Base-by-base conservation (phyloP, 148 eudicot genomes). In the Drosera capensis region DNA sequence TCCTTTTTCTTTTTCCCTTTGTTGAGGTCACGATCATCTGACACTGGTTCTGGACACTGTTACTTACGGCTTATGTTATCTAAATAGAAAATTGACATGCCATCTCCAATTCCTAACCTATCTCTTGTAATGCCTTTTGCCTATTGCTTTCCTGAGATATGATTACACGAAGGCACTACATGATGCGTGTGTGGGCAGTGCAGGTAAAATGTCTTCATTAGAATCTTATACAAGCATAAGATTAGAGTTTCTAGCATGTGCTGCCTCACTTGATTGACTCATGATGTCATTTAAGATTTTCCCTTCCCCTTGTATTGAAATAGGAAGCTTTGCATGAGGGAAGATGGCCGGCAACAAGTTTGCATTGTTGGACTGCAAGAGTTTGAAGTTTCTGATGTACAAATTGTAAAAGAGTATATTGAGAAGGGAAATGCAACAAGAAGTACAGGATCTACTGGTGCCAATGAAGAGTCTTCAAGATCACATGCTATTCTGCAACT, bases 331-430 rank as follows among this genome's bases (percentile, higher is more conserved):
- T 80, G 81, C 36, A 90, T 90, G 94, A 80, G 95, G 60, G 95
- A 84, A 73, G 95, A 90, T 71, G 97, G 97, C 14, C 65, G 95
- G 23, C 97, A 90, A 64, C 97, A 90, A 52, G 97, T 90, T 52
- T 90, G 97, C 61, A 90, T 90, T 55, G 97, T 88, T 60, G 97
- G 97, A 45, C 66, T 90, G 58, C 97, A 90, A 68, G 97, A 90
- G 51, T 90, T 88, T 63, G 97, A 90, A 75, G 95, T 90, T 58
- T 80, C 69, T 36, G 97, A 90, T 73, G 97, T 90, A 35, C 94
- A 80, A 65, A 75, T 90, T 63, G 97, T 90, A 14, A 90, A 78
- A 66, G 97, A 90, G 64, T 90, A 64, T 59, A 90, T 90, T 41
- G 97, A 84, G 70, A 80, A 76, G 66, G 97, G 97, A 34, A 90